phyloP scores from a whole-genome alignment of 192 early-diverging fungal species.

The Pilaira anomala region DNA sequence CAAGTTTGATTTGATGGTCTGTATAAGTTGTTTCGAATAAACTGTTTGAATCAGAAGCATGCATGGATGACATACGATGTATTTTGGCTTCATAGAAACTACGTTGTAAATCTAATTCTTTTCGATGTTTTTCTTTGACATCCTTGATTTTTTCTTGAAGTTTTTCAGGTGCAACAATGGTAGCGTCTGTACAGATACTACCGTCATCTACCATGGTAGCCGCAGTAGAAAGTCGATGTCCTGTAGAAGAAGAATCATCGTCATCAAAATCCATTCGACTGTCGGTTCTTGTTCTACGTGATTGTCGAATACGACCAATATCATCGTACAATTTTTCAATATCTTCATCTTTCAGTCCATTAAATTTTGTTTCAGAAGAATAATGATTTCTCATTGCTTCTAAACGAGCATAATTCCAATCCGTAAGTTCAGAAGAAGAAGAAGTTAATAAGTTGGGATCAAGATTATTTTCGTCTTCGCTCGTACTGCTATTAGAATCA shows the following conservation, averaged over 20 bases:
- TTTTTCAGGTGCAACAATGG: constrained; percentile 20
- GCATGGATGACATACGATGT: constrained; percentile 37
- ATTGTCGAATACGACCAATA: constrained; percentile 47
- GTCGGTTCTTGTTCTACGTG: constrained; percentile 47
- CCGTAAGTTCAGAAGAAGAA: constrained; percentile 49
- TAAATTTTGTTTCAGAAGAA: constrained; percentile 38
- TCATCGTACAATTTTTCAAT: constrained; percentile 54
- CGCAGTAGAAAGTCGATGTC: constrained; percentile 6
- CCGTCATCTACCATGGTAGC: constrained; percentile 24
- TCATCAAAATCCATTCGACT: constrained; percentile 34
- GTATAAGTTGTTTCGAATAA: constrained; percentile 5
- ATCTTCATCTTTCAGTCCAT: constrained; percentile 53
- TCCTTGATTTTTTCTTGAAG: constrained; percentile 43
- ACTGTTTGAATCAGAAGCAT: constrained; percentile 6
- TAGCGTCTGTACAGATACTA: constrained; percentile 28
- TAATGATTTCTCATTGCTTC: constrained; percentile 60
- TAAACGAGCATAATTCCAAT: constrained; percentile 74
- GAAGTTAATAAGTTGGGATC: constrained; percentile 17
- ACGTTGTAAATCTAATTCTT: constrained; percentile 46
- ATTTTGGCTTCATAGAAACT: constrained; percentile 55
- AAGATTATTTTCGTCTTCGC: constrained; percentile 4
- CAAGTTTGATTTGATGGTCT: constrained; percentile 31
- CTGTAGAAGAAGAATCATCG: constrained; percentile 13
- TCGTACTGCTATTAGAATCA: constrained; percentile 23
- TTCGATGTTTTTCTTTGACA: constrained; percentile 50